A percentile compares a stretch with the other conserved stretches of the same genome.
phyloP scores from a whole-genome alignment of 2,329 filamentous ascomycete species.

The Fusarium clavum region DNA sequence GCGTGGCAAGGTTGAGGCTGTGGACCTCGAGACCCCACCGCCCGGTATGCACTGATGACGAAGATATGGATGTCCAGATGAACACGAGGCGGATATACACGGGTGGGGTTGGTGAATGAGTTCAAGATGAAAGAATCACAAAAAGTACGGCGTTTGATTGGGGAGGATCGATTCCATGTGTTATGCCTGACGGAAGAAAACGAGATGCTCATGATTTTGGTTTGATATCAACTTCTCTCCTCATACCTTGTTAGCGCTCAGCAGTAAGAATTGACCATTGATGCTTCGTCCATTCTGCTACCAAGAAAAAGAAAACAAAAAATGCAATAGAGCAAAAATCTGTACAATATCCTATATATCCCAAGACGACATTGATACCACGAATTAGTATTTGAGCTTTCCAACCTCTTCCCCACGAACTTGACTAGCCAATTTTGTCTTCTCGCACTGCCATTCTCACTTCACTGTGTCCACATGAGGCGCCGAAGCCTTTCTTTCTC shows the following conservation, averaged over 20 bases:
- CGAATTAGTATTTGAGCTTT: neutral
- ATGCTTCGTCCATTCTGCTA: constrained; percentile 22
- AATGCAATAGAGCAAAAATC: constrained; percentile 25
- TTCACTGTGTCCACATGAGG: constrained; percentile 59
- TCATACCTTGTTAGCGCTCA: constrained; percentile 37
- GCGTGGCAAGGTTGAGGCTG: constrained; percentile 60
- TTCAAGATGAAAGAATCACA: constrained; percentile 19
- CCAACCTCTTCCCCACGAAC: neutral
- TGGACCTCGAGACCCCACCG: constrained; percentile 68
- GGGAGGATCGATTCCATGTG: constrained; percentile 24
- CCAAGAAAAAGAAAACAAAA: constrained; percentile 11
- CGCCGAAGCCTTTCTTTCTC: constrained; percentile 69
- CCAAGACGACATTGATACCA: constrained; percentile 23
- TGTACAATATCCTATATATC: constrained; percentile 20
- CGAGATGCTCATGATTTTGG: constrained; percentile 33
- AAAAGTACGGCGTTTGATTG: constrained; percentile 38
- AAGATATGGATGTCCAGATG: constrained; percentile 22
- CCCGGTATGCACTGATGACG: constrained; percentile 49
- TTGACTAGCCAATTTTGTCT: neutral
- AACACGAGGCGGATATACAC: constrained; percentile 12
- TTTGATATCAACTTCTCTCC: constrained; percentile 39
- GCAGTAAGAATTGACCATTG: constrained; percentile 39
- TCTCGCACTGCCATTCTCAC: too few species aligned
- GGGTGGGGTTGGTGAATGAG: constrained; percentile 3
- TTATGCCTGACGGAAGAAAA: constrained; percentile 30